These are phyloP conservation scores for Closterium sp. DNA, from an alignment of 139 green algal genomes.

Conservation along the genomic window DNA sequence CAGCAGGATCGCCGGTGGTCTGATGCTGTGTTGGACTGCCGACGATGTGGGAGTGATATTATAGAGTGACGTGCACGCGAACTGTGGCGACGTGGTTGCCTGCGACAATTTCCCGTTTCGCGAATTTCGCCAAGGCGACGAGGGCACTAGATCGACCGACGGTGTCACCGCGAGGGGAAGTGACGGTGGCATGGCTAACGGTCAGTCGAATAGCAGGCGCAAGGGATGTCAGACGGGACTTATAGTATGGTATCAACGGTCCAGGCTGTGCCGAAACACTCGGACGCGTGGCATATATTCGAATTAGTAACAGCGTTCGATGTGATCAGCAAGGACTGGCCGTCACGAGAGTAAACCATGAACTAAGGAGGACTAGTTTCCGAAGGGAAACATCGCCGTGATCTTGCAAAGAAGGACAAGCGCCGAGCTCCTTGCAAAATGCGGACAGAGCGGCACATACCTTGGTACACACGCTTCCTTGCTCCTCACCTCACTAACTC, in stretches of 20 bases:
- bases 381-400: not conserved
- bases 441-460: too few species aligned
- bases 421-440: too few species aligned
- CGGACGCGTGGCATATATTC: not conserved
- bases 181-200: not conserved
- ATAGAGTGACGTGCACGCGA: not conserved
- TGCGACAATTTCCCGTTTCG: not conserved
- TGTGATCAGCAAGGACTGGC: not conserved
- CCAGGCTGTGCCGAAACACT: not conserved
- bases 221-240: not conserved
- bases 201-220: not conserved
- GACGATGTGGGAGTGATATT: not conserved
- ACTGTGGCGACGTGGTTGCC: not conserved
- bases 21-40: not conserved
- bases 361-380: not conserved
- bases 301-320: not conserved
- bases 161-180: not conserved
- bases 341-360: not conserved
- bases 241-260: not conserved
- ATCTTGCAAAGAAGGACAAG: not conserved
- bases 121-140: not conserved
- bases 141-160: not conserved
- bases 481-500: too few species aligned
- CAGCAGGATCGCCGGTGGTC: too few species aligned
- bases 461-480: too few species aligned